Conservation (phyloP, 495 filamentous ascomycete genomes). For the Xylaria curta region DNA sequence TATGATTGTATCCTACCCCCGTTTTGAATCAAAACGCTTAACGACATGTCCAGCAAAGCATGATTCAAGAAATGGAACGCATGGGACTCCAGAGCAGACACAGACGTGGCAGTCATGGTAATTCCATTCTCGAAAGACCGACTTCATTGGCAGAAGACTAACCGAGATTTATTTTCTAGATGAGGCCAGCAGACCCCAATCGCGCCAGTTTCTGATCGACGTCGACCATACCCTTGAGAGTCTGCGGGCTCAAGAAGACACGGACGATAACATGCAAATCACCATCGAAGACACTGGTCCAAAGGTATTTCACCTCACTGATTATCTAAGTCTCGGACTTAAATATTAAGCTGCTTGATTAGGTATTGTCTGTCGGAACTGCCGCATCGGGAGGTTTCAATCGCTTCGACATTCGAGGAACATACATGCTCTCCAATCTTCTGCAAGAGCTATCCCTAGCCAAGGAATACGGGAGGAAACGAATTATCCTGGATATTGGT, state of each 20-base stretch:
- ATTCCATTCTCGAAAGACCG: neutral
- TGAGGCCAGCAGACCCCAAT: slow-evolving; percentile 52
- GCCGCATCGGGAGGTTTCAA: slow-evolving; percentile 86
- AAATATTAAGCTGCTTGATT: slow-evolving; percentile 19
- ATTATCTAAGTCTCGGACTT: neutral
- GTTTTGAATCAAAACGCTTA: slow-evolving; percentile 27
- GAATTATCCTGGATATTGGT: slow-evolving; percentile 85
- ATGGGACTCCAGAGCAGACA: slow-evolving; percentile 51
- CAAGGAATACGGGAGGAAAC: slow-evolving; percentile 80
- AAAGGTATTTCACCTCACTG: slow-evolving; percentile 65
- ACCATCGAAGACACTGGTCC: slow-evolving; percentile 95
- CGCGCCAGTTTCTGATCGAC: slow-evolving; percentile 76
- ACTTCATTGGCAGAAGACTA: neutral
- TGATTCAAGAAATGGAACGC: slow-evolving; percentile 52
- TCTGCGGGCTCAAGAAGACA: slow-evolving; percentile 82
- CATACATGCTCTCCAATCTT: slow-evolving; percentile 94
- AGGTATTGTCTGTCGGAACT: slow-evolving; percentile 82
- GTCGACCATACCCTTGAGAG: slow-evolving; percentile 76
- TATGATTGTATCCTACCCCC: slow-evolving; percentile 30
- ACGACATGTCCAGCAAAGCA: slow-evolving; percentile 44
- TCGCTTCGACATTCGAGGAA: slow-evolving; percentile 84
- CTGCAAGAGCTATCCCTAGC: slow-evolving; percentile 92
- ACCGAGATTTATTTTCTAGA: slow-evolving; percentile 36
- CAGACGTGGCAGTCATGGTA: slow-evolving; percentile 58
- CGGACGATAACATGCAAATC: slow-evolving; percentile 90